phyloP scores from a whole-genome alignment of 2,329 filamentous ascomycete genomes.

The Zasmidium citrigriseum region DNA sequence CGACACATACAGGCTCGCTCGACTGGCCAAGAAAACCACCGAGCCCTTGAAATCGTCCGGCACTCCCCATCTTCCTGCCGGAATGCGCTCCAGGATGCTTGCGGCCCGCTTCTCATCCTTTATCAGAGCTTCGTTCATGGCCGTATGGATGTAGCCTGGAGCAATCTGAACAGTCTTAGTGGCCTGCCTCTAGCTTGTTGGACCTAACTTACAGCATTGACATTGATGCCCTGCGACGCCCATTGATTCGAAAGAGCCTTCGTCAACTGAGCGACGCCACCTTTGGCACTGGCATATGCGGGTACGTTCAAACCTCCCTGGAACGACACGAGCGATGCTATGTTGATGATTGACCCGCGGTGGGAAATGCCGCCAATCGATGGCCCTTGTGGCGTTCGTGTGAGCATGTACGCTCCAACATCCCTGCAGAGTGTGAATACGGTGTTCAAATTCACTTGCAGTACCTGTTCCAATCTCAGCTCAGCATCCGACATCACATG shows the following conservation, averaged over 20 bases:
- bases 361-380: slow-evolving; percentile 48
- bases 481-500: background rate
- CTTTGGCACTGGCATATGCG: slow-evolving; percentile 82
- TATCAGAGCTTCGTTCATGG: slow-evolving; percentile 85
- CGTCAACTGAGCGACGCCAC: slow-evolving; percentile 79
- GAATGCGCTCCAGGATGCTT: slow-evolving; percentile 77
- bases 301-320: slow-evolving; percentile 86
- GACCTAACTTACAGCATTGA: slow-evolving; percentile 63
- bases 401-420: slow-evolving; percentile 77
- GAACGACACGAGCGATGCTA: slow-evolving; percentile 77
- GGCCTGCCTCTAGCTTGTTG: background rate
- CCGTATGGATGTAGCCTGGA: slow-evolving; percentile 84
- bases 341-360: slow-evolving; percentile 76
- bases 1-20: slow-evolving; percentile 73
- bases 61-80: slow-evolving; percentile 77
- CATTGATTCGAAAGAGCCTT: slow-evolving; percentile 86
- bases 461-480: slow-evolving; percentile 20
- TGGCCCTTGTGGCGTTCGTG: slow-evolving; percentile 42
- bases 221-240: slow-evolving; percentile 72
- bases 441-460: slow-evolving; percentile 82
- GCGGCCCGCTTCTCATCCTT: slow-evolving; percentile 67
- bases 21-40: slow-evolving; percentile 73
- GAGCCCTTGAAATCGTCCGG: slow-evolving; percentile 87
- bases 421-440: slow-evolving; percentile 79
- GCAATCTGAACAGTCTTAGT: slow-evolving; percentile 56